These are phyloP conservation scores for Metarhizium robertsii DNA, from an alignment of 2,329 filamentous ascomycete species.

Conservation along the genomic window DNA sequence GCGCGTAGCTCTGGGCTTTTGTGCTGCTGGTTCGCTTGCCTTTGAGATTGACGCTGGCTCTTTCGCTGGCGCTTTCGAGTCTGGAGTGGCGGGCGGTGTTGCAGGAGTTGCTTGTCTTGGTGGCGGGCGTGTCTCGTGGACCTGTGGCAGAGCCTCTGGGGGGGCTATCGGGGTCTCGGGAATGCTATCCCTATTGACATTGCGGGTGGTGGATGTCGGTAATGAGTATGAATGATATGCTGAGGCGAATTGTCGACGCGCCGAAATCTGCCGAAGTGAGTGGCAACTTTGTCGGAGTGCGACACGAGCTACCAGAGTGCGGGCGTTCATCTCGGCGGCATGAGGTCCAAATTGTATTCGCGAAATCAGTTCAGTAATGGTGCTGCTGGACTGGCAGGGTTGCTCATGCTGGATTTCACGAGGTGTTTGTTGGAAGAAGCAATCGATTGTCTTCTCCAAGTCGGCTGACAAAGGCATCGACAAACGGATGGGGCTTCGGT, in stretches of 20 bases:
- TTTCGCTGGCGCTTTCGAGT: constrained; percentile 8
- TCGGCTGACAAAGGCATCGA: constrained; percentile 2
- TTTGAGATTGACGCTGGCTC: constrained; percentile 3
- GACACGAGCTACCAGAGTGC: constrained; percentile 29
- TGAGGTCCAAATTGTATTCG: constrained; percentile 7
- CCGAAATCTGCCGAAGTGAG: constrained; percentile 32
- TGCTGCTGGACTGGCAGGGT: background rate
- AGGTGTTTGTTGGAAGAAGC: background rate
- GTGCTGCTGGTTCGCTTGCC: constrained; percentile 54
- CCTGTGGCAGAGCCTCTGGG: constrained; percentile 34
- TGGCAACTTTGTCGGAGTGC: constrained; percentile 31
- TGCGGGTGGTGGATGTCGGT: constrained; percentile 30
- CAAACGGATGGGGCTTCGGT: constrained; percentile 1
- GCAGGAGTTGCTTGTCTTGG: constrained; percentile 11
- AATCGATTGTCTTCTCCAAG: background rate
- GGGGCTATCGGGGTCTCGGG: constrained; percentile 38
- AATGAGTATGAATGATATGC: constrained; percentile 46
- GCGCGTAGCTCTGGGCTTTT: constrained; percentile 48
- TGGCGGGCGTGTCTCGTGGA: constrained; percentile 44
- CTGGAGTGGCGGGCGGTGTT: constrained; percentile 11
- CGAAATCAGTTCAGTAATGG: background rate
- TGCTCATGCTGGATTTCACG: no score
- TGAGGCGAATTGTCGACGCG: constrained; percentile 18
- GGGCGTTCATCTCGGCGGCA: constrained; percentile 32
- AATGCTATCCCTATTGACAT: constrained; percentile 32